Conservation (phyloP, 1,139 yeast genomes). For the Taiozyma onychis region DNA sequence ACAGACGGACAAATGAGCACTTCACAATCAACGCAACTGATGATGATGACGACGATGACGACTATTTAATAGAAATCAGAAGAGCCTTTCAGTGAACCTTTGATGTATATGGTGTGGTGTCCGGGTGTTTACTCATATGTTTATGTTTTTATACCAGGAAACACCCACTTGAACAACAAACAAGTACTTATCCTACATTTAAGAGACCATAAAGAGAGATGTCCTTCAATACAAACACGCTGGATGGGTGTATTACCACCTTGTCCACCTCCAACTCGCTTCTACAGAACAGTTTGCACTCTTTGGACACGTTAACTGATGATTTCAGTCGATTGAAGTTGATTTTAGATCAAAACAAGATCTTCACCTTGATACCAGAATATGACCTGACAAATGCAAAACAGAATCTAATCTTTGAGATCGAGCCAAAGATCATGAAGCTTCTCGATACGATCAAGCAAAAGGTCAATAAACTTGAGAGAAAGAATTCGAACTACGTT, state of each 20-base stretch:
- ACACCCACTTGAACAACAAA: no score
- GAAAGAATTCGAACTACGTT: constrained; percentile 27
- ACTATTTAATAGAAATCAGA: neutral
- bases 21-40: neutral
- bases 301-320: constrained; percentile 16
- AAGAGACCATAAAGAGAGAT: neutral
- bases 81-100: neutral
- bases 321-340: constrained; percentile 18
- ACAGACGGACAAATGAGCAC: neutral
- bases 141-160: neutral
- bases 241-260: constrained; percentile 18
- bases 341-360: constrained; percentile 24
- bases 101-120: neutral
- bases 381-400: constrained; percentile 32
- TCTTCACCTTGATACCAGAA: constrained; percentile 34
- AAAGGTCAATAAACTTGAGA: constrained; percentile 30
- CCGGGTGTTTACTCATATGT: neutral
- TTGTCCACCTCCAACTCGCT: constrained; percentile 15
- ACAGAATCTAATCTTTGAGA: constrained; percentile 28
- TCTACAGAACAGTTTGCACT: constrained; percentile 12
- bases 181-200: no score
- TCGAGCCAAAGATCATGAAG: constrained; percentile 32
- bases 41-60: neutral
- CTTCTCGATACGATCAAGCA: constrained; percentile 31
- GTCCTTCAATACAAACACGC: constrained; percentile 8